phyloP scores from a whole-genome alignment of 805 yeast genomes.

The Starmerella vitae region DNA sequence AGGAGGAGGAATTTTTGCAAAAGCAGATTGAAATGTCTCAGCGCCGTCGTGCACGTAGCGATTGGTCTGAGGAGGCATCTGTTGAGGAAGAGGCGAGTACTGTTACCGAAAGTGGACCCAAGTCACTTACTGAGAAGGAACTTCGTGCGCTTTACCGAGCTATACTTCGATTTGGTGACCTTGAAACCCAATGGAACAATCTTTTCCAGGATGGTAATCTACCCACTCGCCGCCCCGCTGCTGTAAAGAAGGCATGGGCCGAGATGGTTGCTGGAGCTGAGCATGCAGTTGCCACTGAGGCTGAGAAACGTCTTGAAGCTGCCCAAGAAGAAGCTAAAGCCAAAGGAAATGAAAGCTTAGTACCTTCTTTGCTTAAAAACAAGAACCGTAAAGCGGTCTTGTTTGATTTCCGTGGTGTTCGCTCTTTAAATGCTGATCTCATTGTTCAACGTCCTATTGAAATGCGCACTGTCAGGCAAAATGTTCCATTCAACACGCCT shows the following conservation, averaged over 20 bases:
- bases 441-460: constrained; percentile 76
- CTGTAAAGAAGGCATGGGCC: constrained; percentile 59
- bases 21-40: constrained; percentile 82
- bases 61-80: constrained; percentile 59
- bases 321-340: constrained; percentile 17
- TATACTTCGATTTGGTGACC: constrained; percentile 67
- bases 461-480: constrained; percentile 47
- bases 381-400: constrained; percentile 81
- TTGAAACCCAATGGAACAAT: constrained; percentile 61
- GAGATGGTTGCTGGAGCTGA: constrained; percentile 55
- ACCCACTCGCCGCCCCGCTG: constrained; percentile 69
- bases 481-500: constrained; percentile 43
- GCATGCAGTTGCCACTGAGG: constrained; percentile 51
- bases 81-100: constrained; percentile 30
- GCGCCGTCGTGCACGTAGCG: constrained; percentile 63
- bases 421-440: constrained; percentile 81
- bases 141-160: constrained; percentile 75
- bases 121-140: constrained; percentile 67
- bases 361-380: constrained; percentile 37
- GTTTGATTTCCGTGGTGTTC: constrained; percentile 78
- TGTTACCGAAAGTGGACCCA: constrained; percentile 18
- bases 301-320: constrained; percentile 37
- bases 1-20: constrained; percentile 74
- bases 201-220: constrained; percentile 81
- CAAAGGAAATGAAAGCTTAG: constrained; percentile 22